phyloP scores from a whole-genome alignment of 768 basidiomycete species.

The Gymnopilus junonius region DNA sequence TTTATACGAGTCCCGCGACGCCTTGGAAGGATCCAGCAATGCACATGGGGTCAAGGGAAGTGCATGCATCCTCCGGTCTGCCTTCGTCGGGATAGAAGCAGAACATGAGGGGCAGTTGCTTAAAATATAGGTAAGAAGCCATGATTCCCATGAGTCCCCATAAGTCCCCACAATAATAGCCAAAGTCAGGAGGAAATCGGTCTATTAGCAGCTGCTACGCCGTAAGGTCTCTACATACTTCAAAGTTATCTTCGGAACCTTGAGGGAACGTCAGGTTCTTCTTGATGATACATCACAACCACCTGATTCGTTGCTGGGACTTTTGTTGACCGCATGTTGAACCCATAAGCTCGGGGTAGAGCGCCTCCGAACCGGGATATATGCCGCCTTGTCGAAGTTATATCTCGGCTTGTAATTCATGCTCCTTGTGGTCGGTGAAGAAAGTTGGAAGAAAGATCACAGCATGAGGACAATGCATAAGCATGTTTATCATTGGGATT shows the following conservation, averaged over 20 bases:
- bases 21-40: neutral
- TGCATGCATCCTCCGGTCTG: neutral
- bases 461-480: neutral
- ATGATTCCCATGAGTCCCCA: constrained; percentile 1
- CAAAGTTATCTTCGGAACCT: neutral
- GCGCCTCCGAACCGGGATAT: neutral
- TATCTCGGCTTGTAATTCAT: neutral
- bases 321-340: neutral
- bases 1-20: constrained; percentile 5
- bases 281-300: neutral
- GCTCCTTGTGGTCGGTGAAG: neutral
- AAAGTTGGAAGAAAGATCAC: neutral
- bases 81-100: constrained; percentile 8
- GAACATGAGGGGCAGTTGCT: constrained; percentile 15
- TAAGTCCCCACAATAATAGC: constrained; percentile 1
- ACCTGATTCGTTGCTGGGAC: constrained; percentile 9
- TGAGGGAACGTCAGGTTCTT: neutral
- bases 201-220: neutral
- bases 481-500: neutral
- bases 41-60: constrained; percentile 1
- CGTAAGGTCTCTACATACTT: neutral
- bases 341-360: neutral
- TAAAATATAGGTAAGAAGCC: constrained; percentile 8
- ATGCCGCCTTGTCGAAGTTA: neutral
- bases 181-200: constrained; percentile 6